phyloP scores from a whole-genome alignment of 768 basidiomycete genomes.

The Cystofilobasidium capitatum region DNA sequence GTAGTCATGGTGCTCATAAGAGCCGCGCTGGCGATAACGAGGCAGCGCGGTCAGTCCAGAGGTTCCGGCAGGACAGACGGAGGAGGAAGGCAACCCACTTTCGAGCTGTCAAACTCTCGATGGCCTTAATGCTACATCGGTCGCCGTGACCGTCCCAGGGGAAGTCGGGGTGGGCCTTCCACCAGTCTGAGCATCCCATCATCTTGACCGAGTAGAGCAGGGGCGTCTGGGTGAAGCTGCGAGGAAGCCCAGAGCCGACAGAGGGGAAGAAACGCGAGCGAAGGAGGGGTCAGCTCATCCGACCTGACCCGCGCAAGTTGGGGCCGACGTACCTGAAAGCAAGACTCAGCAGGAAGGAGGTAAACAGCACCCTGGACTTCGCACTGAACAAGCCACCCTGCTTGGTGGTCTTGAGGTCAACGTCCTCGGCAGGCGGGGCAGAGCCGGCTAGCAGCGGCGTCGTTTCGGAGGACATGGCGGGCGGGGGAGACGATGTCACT shows the following conservation, averaged over 20 bases:
- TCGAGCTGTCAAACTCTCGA: conserved; percentile 29
- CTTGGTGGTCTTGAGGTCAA: background rate
- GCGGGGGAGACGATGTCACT: background rate
- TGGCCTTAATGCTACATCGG: conserved; percentile 30
- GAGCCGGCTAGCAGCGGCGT: background rate
- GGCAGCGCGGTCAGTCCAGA: background rate
- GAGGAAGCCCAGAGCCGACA: background rate
- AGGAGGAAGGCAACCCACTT: conserved; percentile 22
- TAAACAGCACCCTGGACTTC: conserved; percentile 3
- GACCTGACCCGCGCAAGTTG: background rate
- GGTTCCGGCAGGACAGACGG: background rate
- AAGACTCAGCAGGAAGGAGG: conserved; percentile 3
- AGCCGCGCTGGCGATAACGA: background rate
- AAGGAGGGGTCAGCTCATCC: background rate
- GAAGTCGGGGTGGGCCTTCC: conserved; percentile 27
- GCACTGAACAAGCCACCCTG: conserved; percentile 2
- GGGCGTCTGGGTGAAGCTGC: conserved; percentile 32
- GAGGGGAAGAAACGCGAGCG: background rate
- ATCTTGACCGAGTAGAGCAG: conserved; percentile 34
- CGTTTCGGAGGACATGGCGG: conserved; percentile 1
- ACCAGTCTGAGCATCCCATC: conserved; percentile 36
- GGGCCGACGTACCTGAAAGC: conserved; percentile 7
- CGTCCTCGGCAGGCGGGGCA: background rate
- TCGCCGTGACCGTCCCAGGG: conserved; percentile 29
- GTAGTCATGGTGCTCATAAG: background rate